Conservation (phyloP, 768 basidiomycete genomes). For the Rhizopogon sp. region DNA sequence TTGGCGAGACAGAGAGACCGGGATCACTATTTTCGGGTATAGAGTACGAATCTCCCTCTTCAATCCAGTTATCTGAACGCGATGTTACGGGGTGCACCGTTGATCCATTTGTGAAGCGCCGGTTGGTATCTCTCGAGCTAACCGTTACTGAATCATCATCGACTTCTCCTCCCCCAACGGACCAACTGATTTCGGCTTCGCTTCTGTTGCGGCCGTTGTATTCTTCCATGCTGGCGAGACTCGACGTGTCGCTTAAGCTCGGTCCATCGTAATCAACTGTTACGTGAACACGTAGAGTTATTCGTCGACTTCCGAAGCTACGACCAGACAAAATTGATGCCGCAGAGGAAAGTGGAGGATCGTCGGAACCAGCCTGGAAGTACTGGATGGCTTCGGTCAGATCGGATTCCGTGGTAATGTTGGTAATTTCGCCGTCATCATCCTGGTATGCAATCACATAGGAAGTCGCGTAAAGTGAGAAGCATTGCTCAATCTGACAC, state of each 20-base stretch:
- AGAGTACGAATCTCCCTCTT: not conserved
- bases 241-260: conserved; percentile 84
- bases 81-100: not conserved
- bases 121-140: conserved; percentile 59
- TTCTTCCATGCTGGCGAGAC: conserved; percentile 75
- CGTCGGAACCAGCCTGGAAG: conserved; percentile 73
- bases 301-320: conserved; percentile 62
- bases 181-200: conserved; percentile 36
- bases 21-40: conserved; percentile 5
- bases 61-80: not conserved
- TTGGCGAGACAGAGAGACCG: not conserved
- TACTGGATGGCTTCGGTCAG: conserved; percentile 85
- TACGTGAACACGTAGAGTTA: conserved; percentile 74
- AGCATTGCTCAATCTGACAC: conserved; percentile 77
- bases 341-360: conserved; percentile 63
- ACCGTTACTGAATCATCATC: conserved; percentile 77
- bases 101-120: conserved; percentile 1
- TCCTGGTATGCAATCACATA: conserved; percentile 82
- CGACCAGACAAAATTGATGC: conserved; percentile 66
- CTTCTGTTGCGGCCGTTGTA: conserved; percentile 57
- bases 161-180: conserved; percentile 36
- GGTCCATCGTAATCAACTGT: conserved; percentile 88
- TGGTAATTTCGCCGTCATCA: conserved; percentile 77
- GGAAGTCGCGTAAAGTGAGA: conserved; percentile 62
- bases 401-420: conserved; percentile 66